Evolutionary conservation across 192 early-diverging fungal species (phyloP).

Genomic region (Linnemannia elongata): DNA sequence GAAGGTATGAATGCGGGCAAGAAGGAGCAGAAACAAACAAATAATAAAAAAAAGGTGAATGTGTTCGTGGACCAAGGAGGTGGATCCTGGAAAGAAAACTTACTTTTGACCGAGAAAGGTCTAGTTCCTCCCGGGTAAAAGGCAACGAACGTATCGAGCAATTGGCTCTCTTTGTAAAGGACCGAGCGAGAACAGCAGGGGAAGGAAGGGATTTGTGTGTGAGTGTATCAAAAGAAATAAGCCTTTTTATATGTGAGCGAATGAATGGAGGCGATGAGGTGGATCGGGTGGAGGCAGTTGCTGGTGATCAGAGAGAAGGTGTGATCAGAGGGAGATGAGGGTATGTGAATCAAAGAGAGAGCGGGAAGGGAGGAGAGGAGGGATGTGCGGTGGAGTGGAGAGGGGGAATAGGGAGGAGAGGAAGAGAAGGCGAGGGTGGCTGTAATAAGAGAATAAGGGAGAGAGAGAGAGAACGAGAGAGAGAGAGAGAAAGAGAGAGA

Average conservation of each 20-base stretch:
- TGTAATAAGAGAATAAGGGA: not conserved
- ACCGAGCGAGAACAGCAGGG: not conserved
- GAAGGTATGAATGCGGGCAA: not conserved
- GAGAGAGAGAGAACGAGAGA: not conserved
- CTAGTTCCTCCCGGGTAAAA: not conserved
- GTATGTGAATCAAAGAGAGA: not conserved
- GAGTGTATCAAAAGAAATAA: not conserved
- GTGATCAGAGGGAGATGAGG: not conserved
- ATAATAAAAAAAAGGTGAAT: not conserved
- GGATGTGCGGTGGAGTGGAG: not conserved
- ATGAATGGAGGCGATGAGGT: not conserved
- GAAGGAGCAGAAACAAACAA: not conserved
- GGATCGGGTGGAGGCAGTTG: not conserved
- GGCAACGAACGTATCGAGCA: not conserved
- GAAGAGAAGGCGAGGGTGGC: not conserved
- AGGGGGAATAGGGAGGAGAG: no score
- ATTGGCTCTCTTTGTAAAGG: not conserved
- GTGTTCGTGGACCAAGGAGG: not conserved
- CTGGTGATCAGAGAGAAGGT: not conserved
- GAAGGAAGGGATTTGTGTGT: not conserved
- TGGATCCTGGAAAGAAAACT: not conserved
- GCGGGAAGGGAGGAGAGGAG: not conserved
- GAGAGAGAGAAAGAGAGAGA: not conserved
- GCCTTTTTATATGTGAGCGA: not conserved
- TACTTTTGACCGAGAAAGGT: constrained; percentile 1